Evolutionary conservation across 768 basidiomycete genomes (phyloP).

Genomic region (Podaxis sp.): DNA sequence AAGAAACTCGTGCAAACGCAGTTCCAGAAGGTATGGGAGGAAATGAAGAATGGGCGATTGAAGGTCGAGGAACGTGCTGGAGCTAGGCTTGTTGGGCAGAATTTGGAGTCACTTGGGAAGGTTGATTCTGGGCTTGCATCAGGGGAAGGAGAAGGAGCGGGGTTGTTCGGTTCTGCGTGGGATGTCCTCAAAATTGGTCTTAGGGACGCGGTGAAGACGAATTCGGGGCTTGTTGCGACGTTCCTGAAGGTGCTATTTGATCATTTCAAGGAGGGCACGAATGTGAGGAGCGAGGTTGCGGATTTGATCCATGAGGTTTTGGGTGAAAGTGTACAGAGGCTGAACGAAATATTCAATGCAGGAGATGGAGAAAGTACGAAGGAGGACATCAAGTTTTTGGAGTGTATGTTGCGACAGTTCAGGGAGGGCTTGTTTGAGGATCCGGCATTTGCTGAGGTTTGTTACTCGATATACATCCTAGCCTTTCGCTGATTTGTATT

Average conservation of each 20-base stretch:
- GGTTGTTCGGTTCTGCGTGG: slow-evolving; percentile 54
- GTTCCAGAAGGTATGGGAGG: slow-evolving; percentile 48
- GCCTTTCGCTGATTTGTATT: neutral
- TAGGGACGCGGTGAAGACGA: slow-evolving; percentile 21
- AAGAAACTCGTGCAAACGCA: slow-evolving; percentile 42
- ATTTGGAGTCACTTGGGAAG: slow-evolving; percentile 33
- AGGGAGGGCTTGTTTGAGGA: slow-evolving; percentile 50
- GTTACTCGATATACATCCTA: slow-evolving; percentile 17
- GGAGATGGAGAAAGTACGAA: neutral
- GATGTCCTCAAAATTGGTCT: slow-evolving; percentile 34
- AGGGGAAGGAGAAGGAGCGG: slow-evolving; percentile 23
- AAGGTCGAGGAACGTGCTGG: slow-evolving; percentile 46
- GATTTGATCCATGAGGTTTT: slow-evolving; percentile 35
- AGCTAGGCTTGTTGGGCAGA: slow-evolving; percentile 44
- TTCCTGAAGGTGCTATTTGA: slow-evolving; percentile 47
- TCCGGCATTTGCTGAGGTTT: slow-evolving; percentile 41
- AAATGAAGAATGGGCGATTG: slow-evolving; percentile 41
- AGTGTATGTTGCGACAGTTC: slow-evolving; percentile 51
- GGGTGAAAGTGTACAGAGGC: slow-evolving; percentile 30
- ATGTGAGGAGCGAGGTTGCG: slow-evolving; percentile 25
- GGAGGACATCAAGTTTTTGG: slow-evolving; percentile 8
- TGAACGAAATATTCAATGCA: slow-evolving; percentile 23
- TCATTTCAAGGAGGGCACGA: slow-evolving; percentile 33
- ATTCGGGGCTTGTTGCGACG: slow-evolving; percentile 39
- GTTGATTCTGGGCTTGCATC: slow-evolving; percentile 26